phyloP scores from a whole-genome alignment of 1,284 basidiomycete species.

The Cryptococcus jaspeensis region DNA sequence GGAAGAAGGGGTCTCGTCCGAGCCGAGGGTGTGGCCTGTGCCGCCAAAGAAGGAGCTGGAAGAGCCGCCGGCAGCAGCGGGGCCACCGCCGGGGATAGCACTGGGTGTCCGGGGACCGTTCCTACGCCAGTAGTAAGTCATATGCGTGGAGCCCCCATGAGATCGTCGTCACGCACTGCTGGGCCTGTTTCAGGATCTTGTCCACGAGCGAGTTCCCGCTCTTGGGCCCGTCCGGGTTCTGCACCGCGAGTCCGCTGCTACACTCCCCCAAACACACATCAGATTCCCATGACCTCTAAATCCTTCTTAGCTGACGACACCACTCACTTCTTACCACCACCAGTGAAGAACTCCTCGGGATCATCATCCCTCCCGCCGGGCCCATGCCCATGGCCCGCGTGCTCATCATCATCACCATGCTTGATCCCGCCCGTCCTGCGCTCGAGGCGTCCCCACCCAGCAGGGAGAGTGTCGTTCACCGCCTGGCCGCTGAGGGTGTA shows the following conservation, averaged over 20 bases:
- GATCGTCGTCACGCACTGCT: constrained; percentile 60
- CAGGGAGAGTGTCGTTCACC: constrained; percentile 33
- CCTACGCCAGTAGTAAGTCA: not conserved
- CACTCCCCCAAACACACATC: not conserved
- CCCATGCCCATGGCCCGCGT: constrained; percentile 25
- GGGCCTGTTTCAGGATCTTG: constrained; percentile 77
- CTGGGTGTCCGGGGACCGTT: constrained; percentile 52
- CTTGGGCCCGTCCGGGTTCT: constrained; percentile 66
- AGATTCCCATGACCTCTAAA: constrained; percentile 1
- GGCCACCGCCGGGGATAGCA: constrained; percentile 11
- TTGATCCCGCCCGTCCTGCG: constrained; percentile 29
- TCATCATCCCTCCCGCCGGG: constrained; percentile 21
- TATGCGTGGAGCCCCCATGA: not conserved
- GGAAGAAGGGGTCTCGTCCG: constrained; percentile 72
- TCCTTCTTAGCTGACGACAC: not conserved
- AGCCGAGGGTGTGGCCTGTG: constrained; percentile 78
- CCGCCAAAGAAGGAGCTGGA: constrained; percentile 59
- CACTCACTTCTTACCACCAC: constrained; percentile 75
- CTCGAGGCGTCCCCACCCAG: constrained; percentile 38
- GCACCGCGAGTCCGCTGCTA: constrained; percentile 78
- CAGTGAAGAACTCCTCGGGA: constrained; percentile 59
- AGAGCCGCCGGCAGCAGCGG: constrained; percentile 19
- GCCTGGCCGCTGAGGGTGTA: constrained; percentile 35
- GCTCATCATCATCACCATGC: constrained; percentile 22
- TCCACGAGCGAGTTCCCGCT: constrained; percentile 61